Base-by-base conservation (phyloP, 176 grass and related monocot species). In the Eleusine coracana region DNA sequence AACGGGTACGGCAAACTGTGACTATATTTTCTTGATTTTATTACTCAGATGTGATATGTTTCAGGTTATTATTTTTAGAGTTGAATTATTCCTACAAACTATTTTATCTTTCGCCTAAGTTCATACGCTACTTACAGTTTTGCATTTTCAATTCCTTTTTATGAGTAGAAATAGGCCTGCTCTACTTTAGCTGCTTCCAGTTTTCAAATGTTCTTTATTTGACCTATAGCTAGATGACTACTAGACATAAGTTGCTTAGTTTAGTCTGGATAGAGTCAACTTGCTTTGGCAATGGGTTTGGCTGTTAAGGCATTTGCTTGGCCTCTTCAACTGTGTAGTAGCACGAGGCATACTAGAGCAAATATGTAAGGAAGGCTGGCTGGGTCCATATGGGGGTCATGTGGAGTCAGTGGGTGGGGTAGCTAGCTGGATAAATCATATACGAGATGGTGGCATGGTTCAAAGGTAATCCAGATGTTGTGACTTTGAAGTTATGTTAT, bases 1-100 rank as follows among this genome's bases (percentile, higher is more conserved):
- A 60, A 90, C 89, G 11, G 92, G 96, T 94, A 88, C 7, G n/a
- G 16, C 4, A 80, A 28, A 70, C 49, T 56, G 28, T 55, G 11
- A 86, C 42, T 73, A 0, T 68, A 71, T 71, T 76, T 75, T 75
- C 52, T 77, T 71, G 3, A 44, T n/a, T 81, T 76, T 45, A 65
- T 71, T 78, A 60, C 48, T 38, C 71, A 60, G 16, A 21, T 41
- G 55, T 63, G 84, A 29, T 49, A 70, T 83, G 8, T 51, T 76
- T 58, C 38, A 58, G 1, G 70, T 72, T 20, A 50, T 73, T 48
- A 86, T 1, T 59, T 7, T 21, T 48, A 58, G 12, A 81, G 21
- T 27, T 58, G 15, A 59, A 46, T 8, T 67, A 46, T 81, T 49
- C 50, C 10, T 28, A 15, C 20, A 62, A 76, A 61, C 31, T 36